Conservation (phyloP, 1,284 basidiomycete species). For the Heterobasidion parviporum region DNA sequence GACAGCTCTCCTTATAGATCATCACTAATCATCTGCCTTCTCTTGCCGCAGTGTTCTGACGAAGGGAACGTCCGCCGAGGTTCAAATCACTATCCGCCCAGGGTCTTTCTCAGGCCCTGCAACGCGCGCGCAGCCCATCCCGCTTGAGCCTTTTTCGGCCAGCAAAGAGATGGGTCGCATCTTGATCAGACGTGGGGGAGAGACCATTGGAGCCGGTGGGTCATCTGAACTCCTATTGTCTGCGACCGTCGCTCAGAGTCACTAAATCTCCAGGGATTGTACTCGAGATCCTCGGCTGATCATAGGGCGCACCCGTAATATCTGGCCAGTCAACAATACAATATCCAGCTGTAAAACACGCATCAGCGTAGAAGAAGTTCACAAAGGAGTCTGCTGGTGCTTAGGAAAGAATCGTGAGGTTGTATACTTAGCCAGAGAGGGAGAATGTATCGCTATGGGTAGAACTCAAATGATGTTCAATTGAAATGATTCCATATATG, state of each 20-base stretch:
- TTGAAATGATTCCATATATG: no score
- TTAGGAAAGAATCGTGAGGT: no score
- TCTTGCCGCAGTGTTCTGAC: slow-evolving; percentile 59
- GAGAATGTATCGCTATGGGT: no score
- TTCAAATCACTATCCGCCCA: slow-evolving; percentile 72
- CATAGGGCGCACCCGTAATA: neutral
- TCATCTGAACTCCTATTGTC: neutral
- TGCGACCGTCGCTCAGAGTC: neutral
- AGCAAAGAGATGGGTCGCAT: slow-evolving; percentile 98
- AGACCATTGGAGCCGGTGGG: slow-evolving; percentile 90
- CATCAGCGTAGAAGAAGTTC: no score
- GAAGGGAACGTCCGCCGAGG: slow-evolving; percentile 78
- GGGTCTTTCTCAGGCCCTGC: slow-evolving; percentile 40
- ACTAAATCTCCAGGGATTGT: neutral
- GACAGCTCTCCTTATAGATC: neutral
- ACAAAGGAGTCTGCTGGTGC: no score
- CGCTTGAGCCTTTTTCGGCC: slow-evolving; percentile 78
- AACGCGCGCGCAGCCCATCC: slow-evolving; percentile 51
- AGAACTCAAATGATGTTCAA: no score
- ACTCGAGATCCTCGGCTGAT: neutral
- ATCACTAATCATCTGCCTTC: neutral
- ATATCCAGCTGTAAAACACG: no score
- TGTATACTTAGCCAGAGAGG: no score
- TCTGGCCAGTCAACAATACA: no score
- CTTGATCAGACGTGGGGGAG: slow-evolving; percentile 80